Base-by-base conservation (phyloP, 495 filamentous ascomycete species). In the Margaritispora aquatica region DNA sequence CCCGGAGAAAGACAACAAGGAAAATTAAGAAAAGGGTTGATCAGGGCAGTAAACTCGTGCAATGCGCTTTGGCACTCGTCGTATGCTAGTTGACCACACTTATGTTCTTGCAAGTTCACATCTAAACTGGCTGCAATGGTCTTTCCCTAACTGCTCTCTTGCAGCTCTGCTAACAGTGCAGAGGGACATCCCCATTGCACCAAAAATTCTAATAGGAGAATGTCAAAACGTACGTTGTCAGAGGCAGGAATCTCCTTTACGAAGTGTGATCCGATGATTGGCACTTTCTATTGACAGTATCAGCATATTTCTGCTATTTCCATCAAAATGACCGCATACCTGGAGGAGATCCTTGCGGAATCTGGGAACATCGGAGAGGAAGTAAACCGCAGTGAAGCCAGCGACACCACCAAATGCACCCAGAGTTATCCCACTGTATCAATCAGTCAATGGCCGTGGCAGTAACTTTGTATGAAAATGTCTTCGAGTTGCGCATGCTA, bases 341-440 rank as follows among this genome's bases (percentile, higher is more conserved):
- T 61, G 74, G 50, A 83, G 67, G 66, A 90, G 85, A 71, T 90
- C 87, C 60, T 73, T 80, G 67, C 80, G 73, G 44, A 90, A 83
- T 67, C 80, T 78, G 53, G 87, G 87, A 38, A 90, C 77, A 54
- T 86, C 86, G 55, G 82, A 78, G 73, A 90, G 81, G 80, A 88
- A 84, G 74, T 84, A 87, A 62, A 90, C 69, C n/a, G 80, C 82
- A 69, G 82, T 83, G 66, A 83, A 69, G 63, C 80, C 84, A 41
- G 79, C 80, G 47, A 78, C 75, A 60, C 77, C 80, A 62, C 84
- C 86, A 71, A 88, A 88, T 29, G 72, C 74, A 55, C 65, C 80
- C 19, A 76, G 75, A 22, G 82, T 79, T 29, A 70, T 62, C 56
- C 76, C 83, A 60, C 84, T 88, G 44, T 72, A n/a, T 20, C 58